Evolutionary conservation across 306 rosid species (phyloP).

Genomic region (cucumber (Cucumis sativus)): DNA sequence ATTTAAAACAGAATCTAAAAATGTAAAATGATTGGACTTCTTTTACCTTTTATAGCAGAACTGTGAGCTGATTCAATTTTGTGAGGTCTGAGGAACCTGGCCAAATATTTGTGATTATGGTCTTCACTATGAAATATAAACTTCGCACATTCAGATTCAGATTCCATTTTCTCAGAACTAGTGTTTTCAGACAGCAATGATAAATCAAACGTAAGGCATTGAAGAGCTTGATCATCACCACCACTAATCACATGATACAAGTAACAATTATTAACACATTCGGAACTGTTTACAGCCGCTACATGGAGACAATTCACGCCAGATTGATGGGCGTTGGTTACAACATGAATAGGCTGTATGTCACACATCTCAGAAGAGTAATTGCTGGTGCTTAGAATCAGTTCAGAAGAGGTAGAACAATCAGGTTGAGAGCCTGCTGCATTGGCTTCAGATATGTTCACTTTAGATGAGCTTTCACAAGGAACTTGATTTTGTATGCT

Average conservation of each 20-base stretch:
- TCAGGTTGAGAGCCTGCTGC: constrained; percentile 24
- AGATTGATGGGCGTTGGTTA: constrained; percentile 62
- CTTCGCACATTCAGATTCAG: constrained; percentile 18
- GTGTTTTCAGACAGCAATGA: constrained; percentile 18
- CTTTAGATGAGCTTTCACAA: constrained; percentile 17
- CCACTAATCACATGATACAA: constrained; percentile 61
- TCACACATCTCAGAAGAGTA: constrained; percentile 37
- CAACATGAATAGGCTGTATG: constrained; percentile 45
- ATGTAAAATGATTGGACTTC: not conserved
- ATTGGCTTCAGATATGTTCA: constrained; percentile 22
- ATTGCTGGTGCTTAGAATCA: constrained; percentile 23
- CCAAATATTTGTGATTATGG: constrained; percentile 19
- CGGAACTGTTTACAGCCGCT: constrained; percentile 39
- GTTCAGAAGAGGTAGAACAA: constrained; percentile 17
- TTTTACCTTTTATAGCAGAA: constrained; percentile 77
- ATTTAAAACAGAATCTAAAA: not conserved
- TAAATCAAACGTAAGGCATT: constrained; percentile 46
- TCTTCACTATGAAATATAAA: constrained; percentile 15
- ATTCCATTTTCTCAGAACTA: constrained; percentile 20
- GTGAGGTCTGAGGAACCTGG: constrained; percentile 34
- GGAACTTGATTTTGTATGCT: constrained; percentile 12
- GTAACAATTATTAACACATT: constrained; percentile 19
- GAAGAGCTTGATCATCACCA: constrained; percentile 90
- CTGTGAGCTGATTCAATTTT: constrained; percentile 71
- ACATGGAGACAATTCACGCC: constrained; percentile 93